phyloP scores from a whole-genome alignment of 2,329 filamentous ascomycete species.

The Pseudogymnoascus sp. region DNA sequence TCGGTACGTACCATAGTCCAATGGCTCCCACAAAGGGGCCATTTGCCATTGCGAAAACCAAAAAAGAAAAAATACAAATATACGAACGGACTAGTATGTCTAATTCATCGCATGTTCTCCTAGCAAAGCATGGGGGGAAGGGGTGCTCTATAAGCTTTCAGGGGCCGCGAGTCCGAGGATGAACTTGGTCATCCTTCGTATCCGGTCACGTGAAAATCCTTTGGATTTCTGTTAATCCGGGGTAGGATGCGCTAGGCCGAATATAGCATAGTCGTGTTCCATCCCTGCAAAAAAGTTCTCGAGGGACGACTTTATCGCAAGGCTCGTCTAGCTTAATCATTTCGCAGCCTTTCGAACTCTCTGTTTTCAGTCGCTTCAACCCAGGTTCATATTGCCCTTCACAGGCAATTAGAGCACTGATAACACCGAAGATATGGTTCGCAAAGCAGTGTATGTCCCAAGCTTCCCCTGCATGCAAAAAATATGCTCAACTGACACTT shows the following conservation, averaged over 20 bases:
- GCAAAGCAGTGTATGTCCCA: constrained; percentile 14
- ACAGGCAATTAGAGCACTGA: constrained; percentile 8
- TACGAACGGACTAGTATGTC: not conserved
- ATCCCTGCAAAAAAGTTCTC: constrained; percentile 8
- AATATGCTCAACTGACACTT: constrained; percentile 12
- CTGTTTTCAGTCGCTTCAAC: not conserved
- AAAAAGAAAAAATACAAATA: not conserved
- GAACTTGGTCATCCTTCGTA: not conserved
- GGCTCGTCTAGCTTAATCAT: constrained; percentile 6
- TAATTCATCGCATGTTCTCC: not conserved
- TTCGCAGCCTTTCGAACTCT: constrained; percentile 8
- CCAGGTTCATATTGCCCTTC: constrained; percentile 10
- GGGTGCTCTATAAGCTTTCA: not conserved
- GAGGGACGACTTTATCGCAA: constrained; percentile 3
- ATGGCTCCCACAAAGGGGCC: constrained; percentile 2
- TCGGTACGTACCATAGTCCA: constrained; percentile 2
- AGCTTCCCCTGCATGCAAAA: not conserved
- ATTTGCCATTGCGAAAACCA: not conserved
- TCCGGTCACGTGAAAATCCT: not conserved
- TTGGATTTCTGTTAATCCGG: not conserved
- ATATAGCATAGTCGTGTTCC: not conserved
- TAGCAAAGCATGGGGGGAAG: not conserved
- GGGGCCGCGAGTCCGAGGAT: not conserved
- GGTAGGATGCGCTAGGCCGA: not conserved
- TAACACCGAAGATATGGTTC: constrained; percentile 8